Evolutionary conservation across 129 eudicot species (phyloP).

Genomic region (Deinandra increscens): DNA sequence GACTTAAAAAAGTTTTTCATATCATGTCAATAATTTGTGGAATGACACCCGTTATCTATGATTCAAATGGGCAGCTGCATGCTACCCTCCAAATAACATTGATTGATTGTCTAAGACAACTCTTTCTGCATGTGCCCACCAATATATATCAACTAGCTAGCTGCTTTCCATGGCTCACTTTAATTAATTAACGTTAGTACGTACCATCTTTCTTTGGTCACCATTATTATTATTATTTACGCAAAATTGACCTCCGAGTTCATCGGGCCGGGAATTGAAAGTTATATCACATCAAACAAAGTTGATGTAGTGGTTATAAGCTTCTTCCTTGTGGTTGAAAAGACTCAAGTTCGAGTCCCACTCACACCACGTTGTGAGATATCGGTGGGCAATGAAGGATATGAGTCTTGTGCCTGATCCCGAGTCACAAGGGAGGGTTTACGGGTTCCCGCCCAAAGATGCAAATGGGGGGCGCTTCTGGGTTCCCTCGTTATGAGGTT

Average conservation of each 20-base stretch:
- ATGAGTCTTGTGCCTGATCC: too few species aligned
- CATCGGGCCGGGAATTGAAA: background rate
- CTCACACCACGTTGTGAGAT: too few species aligned
- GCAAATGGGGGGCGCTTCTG: too few species aligned
- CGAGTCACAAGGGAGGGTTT: too few species aligned
- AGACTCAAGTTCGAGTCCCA: too few species aligned
- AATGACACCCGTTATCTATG: constrained; percentile 39
- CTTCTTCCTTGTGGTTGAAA: too few species aligned
- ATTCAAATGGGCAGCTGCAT: constrained; percentile 17
- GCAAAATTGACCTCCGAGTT: constrained; percentile 6
- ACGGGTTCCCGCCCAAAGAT: too few species aligned
- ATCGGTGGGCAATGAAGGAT: too few species aligned
- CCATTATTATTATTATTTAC: background rate
- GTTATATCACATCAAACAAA: constrained; percentile 6
- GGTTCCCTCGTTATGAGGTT: too few species aligned
- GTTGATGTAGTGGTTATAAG: too few species aligned
- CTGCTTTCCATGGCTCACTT: constrained; percentile 35
- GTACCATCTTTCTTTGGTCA: constrained; percentile 11
- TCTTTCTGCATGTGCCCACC: constrained; percentile 35
- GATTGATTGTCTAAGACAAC: constrained; percentile 26
- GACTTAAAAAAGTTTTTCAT: constrained; percentile 28
- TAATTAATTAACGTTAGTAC: too few species aligned
- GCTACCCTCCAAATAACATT: constrained; percentile 22
- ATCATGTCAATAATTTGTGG: constrained; percentile 30
- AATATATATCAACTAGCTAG: background rate